Evolutionary conservation across 2,329 filamentous ascomycete genomes (phyloP).

Genomic region (Epichloe sp.): DNA sequence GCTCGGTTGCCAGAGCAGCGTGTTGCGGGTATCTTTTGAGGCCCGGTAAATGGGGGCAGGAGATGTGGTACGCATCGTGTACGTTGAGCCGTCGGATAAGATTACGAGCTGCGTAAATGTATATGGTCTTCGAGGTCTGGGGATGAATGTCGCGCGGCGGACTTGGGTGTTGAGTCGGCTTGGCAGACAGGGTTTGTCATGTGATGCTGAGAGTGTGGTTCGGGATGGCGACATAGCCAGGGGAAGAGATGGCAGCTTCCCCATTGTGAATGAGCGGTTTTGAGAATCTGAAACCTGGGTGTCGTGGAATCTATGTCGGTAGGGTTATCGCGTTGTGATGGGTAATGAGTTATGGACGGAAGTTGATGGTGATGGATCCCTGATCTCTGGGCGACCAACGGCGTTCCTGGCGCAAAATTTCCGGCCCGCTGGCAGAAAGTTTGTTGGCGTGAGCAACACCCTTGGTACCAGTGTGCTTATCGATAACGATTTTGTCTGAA

Average conservation of each 20-base stretch:
- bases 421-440: slow-evolving; percentile 5
- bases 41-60: slow-evolving; percentile 47
- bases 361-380: background rate
- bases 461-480: background rate
- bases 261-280: slow-evolving; percentile 12
- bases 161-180: slow-evolving; percentile 36
- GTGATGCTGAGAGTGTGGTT: slow-evolving; percentile 7
- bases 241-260: slow-evolving; percentile 15
- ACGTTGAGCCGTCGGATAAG: slow-evolving; percentile 81
- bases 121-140: slow-evolving; percentile 83
- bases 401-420: slow-evolving; percentile 12
- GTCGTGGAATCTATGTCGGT: background rate
- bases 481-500: slow-evolving; percentile 2
- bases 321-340: background rate
- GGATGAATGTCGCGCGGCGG: slow-evolving; percentile 73
- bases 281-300: background rate
- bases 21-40: slow-evolving; percentile 78
- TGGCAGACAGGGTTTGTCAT: slow-evolving; percentile 13
- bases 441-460: background rate
- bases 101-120: slow-evolving; percentile 95
- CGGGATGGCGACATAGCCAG: slow-evolving; percentile 17
- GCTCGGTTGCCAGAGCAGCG: slow-evolving; percentile 79
- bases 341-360: background rate
- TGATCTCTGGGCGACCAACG: background rate
- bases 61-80: slow-evolving; percentile 63